Percentiles rank a stretch among this genome's conserved stretches.
Conservation (phyloP, 495 filamentous ascomycete genomes). For the Penicillium samsonianum region DNA sequence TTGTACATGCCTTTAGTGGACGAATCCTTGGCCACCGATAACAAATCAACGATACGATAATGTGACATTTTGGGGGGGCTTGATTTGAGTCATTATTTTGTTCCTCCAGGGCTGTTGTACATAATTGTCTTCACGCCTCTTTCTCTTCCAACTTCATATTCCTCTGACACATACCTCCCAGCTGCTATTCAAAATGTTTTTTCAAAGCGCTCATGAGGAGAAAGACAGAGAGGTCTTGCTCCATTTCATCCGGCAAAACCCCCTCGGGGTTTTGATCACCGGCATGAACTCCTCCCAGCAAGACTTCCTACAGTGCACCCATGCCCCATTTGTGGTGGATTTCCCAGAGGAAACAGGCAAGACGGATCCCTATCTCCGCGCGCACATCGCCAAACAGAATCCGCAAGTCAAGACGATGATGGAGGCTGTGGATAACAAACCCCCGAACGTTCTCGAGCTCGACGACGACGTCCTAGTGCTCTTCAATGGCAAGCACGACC, state of each 20-base stretch:
- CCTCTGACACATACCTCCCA: not conserved
- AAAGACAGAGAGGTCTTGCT: constrained; percentile 33
- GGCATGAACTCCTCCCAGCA: constrained; percentile 39
- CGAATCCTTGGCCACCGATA: constrained; percentile 1
- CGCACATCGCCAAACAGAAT: constrained; percentile 50
- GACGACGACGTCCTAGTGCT: constrained; percentile 49
- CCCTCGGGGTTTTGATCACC: constrained; percentile 50
- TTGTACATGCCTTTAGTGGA: constrained; percentile 3
- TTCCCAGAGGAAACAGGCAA: constrained; percentile 12
- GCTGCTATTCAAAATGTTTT: constrained; percentile 41
- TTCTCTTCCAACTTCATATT: not conserved
- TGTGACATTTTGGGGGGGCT: not conserved
- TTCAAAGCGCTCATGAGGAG: constrained; percentile 46
- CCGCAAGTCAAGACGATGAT: constrained; percentile 52
- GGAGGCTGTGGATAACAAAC: constrained; percentile 22
- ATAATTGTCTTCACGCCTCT: not conserved
- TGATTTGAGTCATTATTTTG: not conserved
- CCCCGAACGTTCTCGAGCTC: constrained; percentile 18
- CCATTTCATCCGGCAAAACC: constrained; percentile 46
- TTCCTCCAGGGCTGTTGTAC: too few relatives aligned
- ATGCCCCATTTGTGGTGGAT: constrained; percentile 52
- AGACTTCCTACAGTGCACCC: constrained; percentile 46
- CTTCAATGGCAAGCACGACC: constrained; percentile 46
- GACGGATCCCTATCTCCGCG: constrained; percentile 30
- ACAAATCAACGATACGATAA: constrained; percentile 1